These are phyloP conservation scores for Draba incana DNA, from an alignment of 345 rosid species.

Conservation along the genomic window DNA sequence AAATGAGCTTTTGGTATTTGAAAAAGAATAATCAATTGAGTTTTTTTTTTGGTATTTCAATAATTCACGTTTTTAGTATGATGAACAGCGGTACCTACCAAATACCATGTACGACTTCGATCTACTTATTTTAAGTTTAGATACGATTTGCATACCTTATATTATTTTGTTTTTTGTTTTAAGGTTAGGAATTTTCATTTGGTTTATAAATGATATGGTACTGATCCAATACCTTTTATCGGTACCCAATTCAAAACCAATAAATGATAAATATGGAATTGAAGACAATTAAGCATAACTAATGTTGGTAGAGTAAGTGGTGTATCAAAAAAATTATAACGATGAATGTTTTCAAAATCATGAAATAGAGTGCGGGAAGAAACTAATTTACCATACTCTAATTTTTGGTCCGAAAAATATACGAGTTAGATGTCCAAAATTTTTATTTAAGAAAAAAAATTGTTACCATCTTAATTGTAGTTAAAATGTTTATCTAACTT, in stretches of 20 bases:
- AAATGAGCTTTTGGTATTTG: conserved; percentile 1
- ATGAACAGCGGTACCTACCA: conserved; percentile 27
- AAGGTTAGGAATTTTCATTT: neutral
- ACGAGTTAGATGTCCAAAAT: too few relatives aligned
- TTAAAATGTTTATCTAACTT: too few relatives aligned
- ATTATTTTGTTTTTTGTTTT: neutral
- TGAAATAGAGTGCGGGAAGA: neutral
- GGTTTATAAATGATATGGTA: neutral
- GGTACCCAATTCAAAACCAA: neutral
- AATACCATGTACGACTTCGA: neutral
- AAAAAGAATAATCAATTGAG: neutral
- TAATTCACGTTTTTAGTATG: conserved; percentile 37
- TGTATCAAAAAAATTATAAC: neutral
- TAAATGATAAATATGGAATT: neutral
- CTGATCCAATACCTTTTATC: neutral
- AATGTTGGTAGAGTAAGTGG: neutral
- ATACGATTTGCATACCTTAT: too few relatives aligned
- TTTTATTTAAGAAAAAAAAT: too few relatives aligned
- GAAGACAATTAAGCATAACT: conserved; percentile 1
- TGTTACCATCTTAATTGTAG: too few relatives aligned
- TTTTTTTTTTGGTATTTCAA: conserved; percentile 2
- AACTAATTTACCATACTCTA: neutral
- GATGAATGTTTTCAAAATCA: neutral
- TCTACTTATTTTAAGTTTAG: neutral
- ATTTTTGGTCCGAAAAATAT: neutral